Base-by-base conservation (phyloP, 495 filamentous ascomycete species). In the Penicillium daleae region DNA sequence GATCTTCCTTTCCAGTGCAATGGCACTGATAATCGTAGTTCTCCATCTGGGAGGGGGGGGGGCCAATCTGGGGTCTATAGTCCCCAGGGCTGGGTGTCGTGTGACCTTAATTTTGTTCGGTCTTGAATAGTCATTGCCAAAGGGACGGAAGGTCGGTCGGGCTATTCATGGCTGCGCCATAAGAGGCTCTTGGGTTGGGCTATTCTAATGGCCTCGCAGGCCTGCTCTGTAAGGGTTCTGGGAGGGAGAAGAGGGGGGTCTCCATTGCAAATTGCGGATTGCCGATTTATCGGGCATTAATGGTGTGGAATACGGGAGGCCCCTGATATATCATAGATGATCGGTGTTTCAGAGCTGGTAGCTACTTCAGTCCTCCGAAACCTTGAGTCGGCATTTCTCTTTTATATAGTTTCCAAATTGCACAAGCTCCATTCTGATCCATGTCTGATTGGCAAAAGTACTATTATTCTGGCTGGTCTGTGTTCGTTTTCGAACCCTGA, bases 401-500 rank as follows among this genome's bases (percentile, higher is more conserved):
- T 29, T 13, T 26, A 24, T 49, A 27, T 50, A 50, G 22, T 29
- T 27, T 29, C 6, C 17, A n/a, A 13, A 50, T 29, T 29, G 24
- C 4, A 17, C 24, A 50, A 13, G 26, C 22, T 26, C 21, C 22
- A 13, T 48, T 26, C 24, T 29, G 5, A 50, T 17, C n/a, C 24
- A 50, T 50, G 24, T 27, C 22, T 7, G 24, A 40, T 12, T 35
- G 8, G n/a, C 7, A 32, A 15, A 10, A 17, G 6, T 42, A 21
- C n/a, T 17, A 8, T 7, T n/a, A 12, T 46, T 46, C 42, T 46
- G 19, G 24, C 15, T 3, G 39, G 63, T 63, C 66, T 65, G 63
- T 63, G 68, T 70, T 71, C 66, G 63, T 53, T 65, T 57, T 22
- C 56, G 61, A 49, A 65, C 48, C 56, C 22, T 40, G 37, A 46